Percentiles rank a stretch among this genome's conserved stretches.
phyloP scores from a whole-genome alignment of 306 rosid genomes.

The Quercus berberidifolia region DNA sequence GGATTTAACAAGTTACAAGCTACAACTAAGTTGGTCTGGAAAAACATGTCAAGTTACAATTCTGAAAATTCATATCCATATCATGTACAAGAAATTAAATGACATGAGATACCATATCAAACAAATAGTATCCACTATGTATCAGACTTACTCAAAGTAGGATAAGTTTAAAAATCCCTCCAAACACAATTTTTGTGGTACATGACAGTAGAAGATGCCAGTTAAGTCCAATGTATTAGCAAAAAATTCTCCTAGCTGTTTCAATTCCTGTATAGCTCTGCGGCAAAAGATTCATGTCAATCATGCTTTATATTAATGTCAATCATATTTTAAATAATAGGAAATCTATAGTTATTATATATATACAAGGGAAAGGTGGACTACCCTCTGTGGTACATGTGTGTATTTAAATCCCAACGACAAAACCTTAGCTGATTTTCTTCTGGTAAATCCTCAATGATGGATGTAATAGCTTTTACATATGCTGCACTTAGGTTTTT shows the following conservation, averaged over 20 bases:
- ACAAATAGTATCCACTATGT: neutral
- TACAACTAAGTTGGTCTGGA: neutral
- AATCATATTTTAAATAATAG: slow-evolving; percentile 17
- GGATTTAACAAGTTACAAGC: neutral
- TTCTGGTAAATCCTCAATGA: slow-evolving; percentile 47
- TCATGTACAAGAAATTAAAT: neutral
- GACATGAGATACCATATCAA: neutral
- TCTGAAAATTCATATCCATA: neutral
- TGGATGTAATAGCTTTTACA: slow-evolving; percentile 66
- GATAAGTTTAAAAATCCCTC: slow-evolving; percentile 40
- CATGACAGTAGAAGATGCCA: slow-evolving; percentile 74
- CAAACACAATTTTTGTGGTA: slow-evolving; percentile 34
- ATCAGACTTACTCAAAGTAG: slow-evolving; percentile 53
- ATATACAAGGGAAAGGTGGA: slow-evolving; percentile 5
- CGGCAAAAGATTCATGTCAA: slow-evolving; percentile 34
- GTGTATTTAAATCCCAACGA: slow-evolving; percentile 86
- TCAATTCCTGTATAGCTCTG: slow-evolving; percentile 72
- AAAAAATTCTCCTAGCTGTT: slow-evolving; percentile 68
- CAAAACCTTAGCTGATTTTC: slow-evolving; percentile 61
- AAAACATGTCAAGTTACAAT: neutral
- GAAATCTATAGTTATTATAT: neutral
- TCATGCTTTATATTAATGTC: slow-evolving; percentile 17
- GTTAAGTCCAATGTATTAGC: slow-evolving; percentile 61
- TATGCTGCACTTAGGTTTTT: slow-evolving; percentile 74
- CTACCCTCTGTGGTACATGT: slow-evolving; percentile 63